Evolutionary conservation across 345 rosid species (phyloP), one percentile per base, ranked within the genome.

Genomic region (Pseudoturritis turrita): DNA sequence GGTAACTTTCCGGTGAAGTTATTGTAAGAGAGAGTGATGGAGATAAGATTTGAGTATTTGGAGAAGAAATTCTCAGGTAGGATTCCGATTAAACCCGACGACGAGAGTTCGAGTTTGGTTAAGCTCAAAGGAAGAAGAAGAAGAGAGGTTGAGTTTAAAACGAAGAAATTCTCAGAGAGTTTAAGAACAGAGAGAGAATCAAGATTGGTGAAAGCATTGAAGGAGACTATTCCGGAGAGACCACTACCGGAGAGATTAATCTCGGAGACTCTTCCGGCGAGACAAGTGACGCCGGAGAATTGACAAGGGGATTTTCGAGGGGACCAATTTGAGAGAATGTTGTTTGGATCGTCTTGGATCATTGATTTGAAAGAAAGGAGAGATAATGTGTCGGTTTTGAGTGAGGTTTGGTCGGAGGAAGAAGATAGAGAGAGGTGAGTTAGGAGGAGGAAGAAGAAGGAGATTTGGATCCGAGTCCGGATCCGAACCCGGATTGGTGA

Each of bases 221-320:
- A 83, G 22, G 84, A 84, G 63, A 91, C 50, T 4, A 56, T 41
- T n/a, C 92, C 97, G 35, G 53, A 65, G 65, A 94, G 91, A 46
- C 71, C 74, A 57, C 76, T 64, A 14, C 82, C 84, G 37, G 73
- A 80, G 61, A 94, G 98, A 70, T 94, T 87, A 36, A 94, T 83
- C 74, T 82, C 87, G 15, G 85, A 79, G 63, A 81, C 86, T 77
- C 98, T 83, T 55, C 90, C 86, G 18, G 86, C 64, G 21, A 72
- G 58, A 83, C 98, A 94, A 39, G 90, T 81, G 56, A 91, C 82
- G 44, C 98, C 98, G 69, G 83, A 81, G 83, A 88, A 94, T 66
- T 56, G 57, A 76, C 98, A 91, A 21, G 92, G 91, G 23, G 72
- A 80, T 52, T 72, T 82, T 12, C 72, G 54, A 10, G 80, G 79